Evolutionary conservation across 78 protist genomes (phyloP).

Genomic region (Tieghemostelium lacteum): DNA sequence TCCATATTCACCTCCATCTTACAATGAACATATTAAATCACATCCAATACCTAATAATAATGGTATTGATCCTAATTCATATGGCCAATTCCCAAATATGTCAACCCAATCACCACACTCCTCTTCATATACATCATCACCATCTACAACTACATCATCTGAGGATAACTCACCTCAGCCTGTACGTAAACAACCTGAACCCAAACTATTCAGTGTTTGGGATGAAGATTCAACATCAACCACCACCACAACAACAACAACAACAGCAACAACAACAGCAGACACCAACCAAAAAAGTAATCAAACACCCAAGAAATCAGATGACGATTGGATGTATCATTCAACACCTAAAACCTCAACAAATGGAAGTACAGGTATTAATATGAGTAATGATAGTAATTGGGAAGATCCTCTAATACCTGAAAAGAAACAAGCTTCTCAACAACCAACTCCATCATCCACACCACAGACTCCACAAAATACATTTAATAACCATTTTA

Average conservation of each 20-base stretch:
- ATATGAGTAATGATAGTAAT: neutral
- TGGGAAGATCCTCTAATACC: constrained; percentile 31
- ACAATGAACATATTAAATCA: constrained; percentile 17
- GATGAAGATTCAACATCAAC: constrained; percentile 30
- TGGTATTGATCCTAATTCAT: neutral
- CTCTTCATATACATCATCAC: neutral
- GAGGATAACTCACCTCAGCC: neutral
- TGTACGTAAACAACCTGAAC: neutral
- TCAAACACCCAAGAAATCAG: neutral
- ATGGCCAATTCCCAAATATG: constrained; percentile 4
- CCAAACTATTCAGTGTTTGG: constrained; percentile 66
- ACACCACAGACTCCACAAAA: neutral
- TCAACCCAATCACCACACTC: neutral
- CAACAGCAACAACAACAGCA: neutral
- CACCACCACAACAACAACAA: constrained; percentile 8
- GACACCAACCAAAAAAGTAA: neutral
- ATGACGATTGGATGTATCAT: constrained; percentile 76
- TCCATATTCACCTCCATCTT: constrained; percentile 58
- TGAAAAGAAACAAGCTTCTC: no score
- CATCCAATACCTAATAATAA: neutral
- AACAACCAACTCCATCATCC: no score
- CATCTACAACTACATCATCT: neutral
- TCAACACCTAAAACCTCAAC: neutral
- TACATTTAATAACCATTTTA: neutral
- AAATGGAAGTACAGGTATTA: neutral